These are phyloP conservation scores for Elongisporangium undulatum DNA, from an alignment of 352 stramenopile species.

Conservation along the genomic window DNA sequence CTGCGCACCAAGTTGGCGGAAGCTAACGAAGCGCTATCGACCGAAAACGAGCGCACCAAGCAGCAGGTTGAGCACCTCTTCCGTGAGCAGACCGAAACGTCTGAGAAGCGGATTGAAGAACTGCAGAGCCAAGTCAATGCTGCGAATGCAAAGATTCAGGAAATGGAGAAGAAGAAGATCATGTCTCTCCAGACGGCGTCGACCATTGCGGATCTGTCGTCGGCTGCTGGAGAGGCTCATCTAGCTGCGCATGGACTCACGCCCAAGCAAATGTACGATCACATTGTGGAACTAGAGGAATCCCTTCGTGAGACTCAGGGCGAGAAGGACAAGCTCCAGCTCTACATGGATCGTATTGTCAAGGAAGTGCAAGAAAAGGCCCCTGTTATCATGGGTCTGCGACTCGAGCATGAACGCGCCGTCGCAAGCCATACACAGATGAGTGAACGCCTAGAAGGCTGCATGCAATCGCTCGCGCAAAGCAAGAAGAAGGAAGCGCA, in stretches of 20 bases:
- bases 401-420: constrained; percentile 87
- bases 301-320: constrained; percentile 68
- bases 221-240: constrained; percentile 54
- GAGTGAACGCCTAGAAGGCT: constrained; percentile 60
- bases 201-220: constrained; percentile 54
- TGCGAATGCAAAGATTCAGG: constrained; percentile 44
- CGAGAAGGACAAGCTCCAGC: constrained; percentile 86
- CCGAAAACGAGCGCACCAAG: constrained; percentile 66
- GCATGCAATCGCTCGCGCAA: constrained; percentile 67
- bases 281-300: constrained; percentile 86
- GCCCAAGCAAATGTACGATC: constrained; percentile 88
- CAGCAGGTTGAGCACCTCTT: constrained; percentile 73
- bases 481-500: constrained; percentile 67
- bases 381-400: constrained; percentile 85
- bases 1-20: constrained; percentile 54
- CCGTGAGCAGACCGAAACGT: constrained; percentile 52
- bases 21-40: constrained; percentile 50
- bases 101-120: constrained; percentile 46
- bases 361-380: constrained; percentile 91
- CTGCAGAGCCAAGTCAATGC: constrained; percentile 52
- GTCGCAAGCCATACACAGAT: constrained; percentile 80
- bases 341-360: constrained; percentile 90
- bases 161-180: constrained; percentile 65
- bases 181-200: constrained; percentile 43
- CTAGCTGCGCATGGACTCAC: constrained; percentile 62